Percentiles rank a stretch among this genome's conserved stretches.
Conservation (phyloP, 2,329 filamentous ascomycete genomes). For the Microsporum canis region DNA sequence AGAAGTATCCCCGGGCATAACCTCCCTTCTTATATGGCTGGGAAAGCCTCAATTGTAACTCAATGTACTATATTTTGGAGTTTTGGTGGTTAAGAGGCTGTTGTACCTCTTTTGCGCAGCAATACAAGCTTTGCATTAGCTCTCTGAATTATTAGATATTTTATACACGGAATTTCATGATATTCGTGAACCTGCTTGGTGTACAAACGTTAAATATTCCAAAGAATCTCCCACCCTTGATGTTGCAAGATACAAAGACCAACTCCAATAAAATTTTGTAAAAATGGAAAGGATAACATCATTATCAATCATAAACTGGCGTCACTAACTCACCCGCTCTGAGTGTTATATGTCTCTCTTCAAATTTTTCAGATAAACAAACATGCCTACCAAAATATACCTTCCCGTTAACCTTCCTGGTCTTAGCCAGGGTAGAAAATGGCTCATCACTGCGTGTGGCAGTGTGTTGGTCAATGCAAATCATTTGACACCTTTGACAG, state of each 20-base stretch:
- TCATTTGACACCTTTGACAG: slow-evolving; percentile 89
- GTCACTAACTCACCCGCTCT: slow-evolving; percentile 33
- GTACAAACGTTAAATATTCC: not conserved
- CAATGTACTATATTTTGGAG: not conserved
- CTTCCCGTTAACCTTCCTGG: slow-evolving; percentile 68
- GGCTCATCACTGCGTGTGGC: slow-evolving; percentile 71
- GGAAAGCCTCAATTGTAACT: not conserved
- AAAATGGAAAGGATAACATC: not conserved
- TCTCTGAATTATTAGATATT: not conserved
- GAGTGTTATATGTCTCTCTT: slow-evolving; percentile 19
- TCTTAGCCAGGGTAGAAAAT: slow-evolving; percentile 78
- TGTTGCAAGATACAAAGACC: not conserved
- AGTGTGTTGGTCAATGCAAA: slow-evolving; percentile 80
- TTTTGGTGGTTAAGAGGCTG: not conserved
- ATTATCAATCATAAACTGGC: slow-evolving; percentile 19
- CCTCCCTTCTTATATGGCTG: not conserved
- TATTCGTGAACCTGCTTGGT: not conserved
- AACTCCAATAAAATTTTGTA: not conserved
- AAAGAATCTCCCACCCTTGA: not conserved
- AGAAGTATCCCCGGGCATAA: slow-evolving; percentile 55
- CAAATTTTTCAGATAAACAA: slow-evolving; percentile 28
- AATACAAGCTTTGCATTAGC: not conserved
- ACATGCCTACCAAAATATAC: slow-evolving; percentile 81
- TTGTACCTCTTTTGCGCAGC: not conserved
- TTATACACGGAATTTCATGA: not conserved